Conservation (phyloP, 31 red algal species). For the Endocladia muricata region DNA sequence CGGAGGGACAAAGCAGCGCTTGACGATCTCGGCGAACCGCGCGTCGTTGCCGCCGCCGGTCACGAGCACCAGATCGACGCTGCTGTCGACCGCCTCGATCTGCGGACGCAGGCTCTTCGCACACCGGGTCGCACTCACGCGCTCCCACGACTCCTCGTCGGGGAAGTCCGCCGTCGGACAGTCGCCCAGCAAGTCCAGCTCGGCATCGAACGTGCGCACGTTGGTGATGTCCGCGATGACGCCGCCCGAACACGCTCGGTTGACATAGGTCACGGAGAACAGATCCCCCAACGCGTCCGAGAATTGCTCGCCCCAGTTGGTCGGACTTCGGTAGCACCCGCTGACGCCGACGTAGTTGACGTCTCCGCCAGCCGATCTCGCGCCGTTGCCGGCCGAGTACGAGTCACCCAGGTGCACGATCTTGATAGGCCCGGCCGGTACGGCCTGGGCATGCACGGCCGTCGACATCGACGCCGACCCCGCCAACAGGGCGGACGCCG, state of each 20-base stretch:
- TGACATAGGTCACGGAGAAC: neutral
- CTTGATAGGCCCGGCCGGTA: neutral
- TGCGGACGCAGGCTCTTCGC: neutral
- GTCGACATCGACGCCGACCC: too few relatives aligned
- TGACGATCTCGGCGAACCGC: neutral
- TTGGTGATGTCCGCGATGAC: neutral
- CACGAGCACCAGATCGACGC: neutral
- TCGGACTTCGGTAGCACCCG: neutral
- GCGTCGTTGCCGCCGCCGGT: neutral
- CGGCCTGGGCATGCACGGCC: neutral
- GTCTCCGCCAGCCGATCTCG: neutral
- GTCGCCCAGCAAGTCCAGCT: neutral
- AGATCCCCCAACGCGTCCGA: neutral
- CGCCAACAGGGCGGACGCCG: too few relatives aligned
- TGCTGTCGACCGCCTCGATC: neutral
- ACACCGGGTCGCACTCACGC: neutral
- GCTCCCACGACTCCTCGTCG: neutral
- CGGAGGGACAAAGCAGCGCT: neutral
- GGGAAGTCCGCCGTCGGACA: neutral
- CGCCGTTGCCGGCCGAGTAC: neutral
- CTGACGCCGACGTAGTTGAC: neutral
- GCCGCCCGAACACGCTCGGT: neutral
- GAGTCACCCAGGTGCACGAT: slow-evolving; percentile 1
- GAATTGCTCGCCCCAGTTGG: neutral
- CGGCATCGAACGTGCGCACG: neutral